Evolutionary conservation across 441 rosid genomes (phyloP).

Genomic region (Gossypium schwendimanii): DNA sequence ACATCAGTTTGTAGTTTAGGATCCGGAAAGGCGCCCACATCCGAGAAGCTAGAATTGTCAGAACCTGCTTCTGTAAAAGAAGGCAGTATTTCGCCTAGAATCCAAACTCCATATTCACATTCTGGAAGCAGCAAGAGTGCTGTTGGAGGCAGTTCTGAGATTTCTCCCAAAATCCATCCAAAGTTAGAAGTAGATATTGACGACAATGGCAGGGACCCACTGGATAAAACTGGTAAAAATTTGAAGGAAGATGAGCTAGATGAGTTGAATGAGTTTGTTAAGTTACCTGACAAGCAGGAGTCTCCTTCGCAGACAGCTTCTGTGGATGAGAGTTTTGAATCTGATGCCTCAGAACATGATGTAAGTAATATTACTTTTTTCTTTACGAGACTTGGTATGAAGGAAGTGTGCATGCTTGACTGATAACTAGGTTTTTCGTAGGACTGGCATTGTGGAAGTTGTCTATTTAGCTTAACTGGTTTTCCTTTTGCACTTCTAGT

Average conservation of each 20-base stretch:
- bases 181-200: slow-evolving; percentile 32
- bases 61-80: slow-evolving; percentile 27
- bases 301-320: slow-evolving; percentile 34
- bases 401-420: slow-evolving; percentile 6
- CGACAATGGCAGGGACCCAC: slow-evolving; percentile 18
- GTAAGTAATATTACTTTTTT: slow-evolving; percentile 42
- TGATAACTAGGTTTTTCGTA: neutral
- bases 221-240: slow-evolving; percentile 27
- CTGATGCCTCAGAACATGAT: slow-evolving; percentile 84
- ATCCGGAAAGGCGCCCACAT: slow-evolving; percentile 26
- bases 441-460: neutral
- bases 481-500: neutral
- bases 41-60: slow-evolving; percentile 26
- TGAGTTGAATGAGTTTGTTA: slow-evolving; percentile 30
- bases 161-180: slow-evolving; percentile 18
- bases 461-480: neutral
- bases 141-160: slow-evolving; percentile 24
- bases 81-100: slow-evolving; percentile 27
- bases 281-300: slow-evolving; percentile 34
- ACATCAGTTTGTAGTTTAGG: slow-evolving; percentile 41
- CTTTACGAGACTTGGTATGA: neutral
- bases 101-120: slow-evolving; percentile 22
- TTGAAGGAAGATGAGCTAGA: slow-evolving; percentile 34
- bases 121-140: slow-evolving; percentile 17
- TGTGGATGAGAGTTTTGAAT: slow-evolving; percentile 66